A percentile compares a stretch with the other conserved stretches of the same genome.
phyloP scores from a whole-genome alignment of 2,329 filamentous ascomycete genomes.

The Alternaria sp. region DNA sequence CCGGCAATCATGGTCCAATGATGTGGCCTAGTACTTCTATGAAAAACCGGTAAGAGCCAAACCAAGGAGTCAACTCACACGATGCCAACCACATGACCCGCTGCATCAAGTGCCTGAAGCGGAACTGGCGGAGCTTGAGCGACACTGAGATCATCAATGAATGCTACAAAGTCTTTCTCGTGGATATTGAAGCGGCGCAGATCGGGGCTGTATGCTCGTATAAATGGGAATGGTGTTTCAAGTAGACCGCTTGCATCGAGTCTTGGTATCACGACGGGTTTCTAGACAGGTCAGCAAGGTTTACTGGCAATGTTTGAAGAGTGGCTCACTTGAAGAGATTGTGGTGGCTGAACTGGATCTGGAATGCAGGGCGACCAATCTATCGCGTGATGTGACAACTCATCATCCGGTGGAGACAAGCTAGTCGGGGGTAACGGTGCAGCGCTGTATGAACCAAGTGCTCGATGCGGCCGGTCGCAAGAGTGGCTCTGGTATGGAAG shows the following conservation, averaged over 20 bases:
- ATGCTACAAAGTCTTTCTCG: background rate
- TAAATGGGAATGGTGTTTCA: background rate
- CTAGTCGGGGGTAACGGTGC: background rate
- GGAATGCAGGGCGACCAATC: background rate
- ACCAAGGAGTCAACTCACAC: background rate
- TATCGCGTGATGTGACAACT: background rate
- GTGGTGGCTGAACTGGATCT: background rate
- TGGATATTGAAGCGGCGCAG: background rate
- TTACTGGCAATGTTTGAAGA: background rate
- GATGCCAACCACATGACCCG: background rate
- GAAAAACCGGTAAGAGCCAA: background rate
- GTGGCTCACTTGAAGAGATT: background rate
- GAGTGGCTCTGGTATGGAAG: background rate
- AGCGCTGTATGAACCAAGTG: background rate
- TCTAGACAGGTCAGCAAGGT: background rate
- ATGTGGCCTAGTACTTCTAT: background rate
- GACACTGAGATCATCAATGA: background rate
- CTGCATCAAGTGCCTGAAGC: background rate
- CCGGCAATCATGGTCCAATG: background rate
- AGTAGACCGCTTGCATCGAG: background rate
- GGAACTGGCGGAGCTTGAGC: background rate
- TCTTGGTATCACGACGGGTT: background rate
- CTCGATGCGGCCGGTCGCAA: background rate
- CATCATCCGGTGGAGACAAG: background rate
- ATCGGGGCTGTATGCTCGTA: background rate